A percentile compares a stretch with the other conserved stretches of the same genome.
phyloP scores from a whole-genome alignment of 2,329 filamentous ascomycete genomes.

The Sporothrix sp. region DNA sequence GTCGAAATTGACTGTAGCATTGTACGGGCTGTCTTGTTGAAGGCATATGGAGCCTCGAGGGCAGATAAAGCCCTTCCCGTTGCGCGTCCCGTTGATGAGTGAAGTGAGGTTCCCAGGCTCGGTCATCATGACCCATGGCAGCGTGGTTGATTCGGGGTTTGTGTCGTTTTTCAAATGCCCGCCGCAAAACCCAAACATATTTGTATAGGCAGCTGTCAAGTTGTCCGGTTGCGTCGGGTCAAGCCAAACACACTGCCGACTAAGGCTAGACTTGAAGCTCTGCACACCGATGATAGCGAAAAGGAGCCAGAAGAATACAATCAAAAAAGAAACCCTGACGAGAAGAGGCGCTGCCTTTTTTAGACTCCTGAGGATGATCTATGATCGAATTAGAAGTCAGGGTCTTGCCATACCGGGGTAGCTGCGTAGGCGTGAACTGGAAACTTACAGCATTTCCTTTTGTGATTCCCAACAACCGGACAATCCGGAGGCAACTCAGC shows the following conservation, averaged over 20 bases:
- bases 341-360: conserved; percentile 91
- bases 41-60: conserved; percentile 76
- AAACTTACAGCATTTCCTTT: conserved; percentile 75
- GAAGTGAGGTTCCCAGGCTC: conserved; percentile 32
- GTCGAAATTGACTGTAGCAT: conserved; percentile 85
- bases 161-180: conserved; percentile 60
- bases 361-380: conserved; percentile 83
- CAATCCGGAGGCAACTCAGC: conserved; percentile 88
- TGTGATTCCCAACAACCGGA: conserved; percentile 82
- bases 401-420: too few species aligned
- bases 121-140: conserved; percentile 55
- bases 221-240: conserved; percentile 51
- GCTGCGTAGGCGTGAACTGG: too few species aligned
- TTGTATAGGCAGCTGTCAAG: conserved; percentile 47
- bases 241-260: conserved; percentile 68
- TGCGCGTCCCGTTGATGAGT: conserved; percentile 39
- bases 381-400: background rate
- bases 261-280: conserved; percentile 80
- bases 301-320: conserved; percentile 94
- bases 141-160: conserved; percentile 30
- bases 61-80: conserved; percentile 78
- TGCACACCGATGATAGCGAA: conserved; percentile 97
- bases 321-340: conserved; percentile 85
- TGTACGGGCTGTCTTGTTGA: conserved; percentile 67
- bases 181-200: conserved; percentile 71